Evolutionary conservation across 2,329 filamentous ascomycete species (phyloP).

Genomic region (Colletotrichum tamarilloi): DNA sequence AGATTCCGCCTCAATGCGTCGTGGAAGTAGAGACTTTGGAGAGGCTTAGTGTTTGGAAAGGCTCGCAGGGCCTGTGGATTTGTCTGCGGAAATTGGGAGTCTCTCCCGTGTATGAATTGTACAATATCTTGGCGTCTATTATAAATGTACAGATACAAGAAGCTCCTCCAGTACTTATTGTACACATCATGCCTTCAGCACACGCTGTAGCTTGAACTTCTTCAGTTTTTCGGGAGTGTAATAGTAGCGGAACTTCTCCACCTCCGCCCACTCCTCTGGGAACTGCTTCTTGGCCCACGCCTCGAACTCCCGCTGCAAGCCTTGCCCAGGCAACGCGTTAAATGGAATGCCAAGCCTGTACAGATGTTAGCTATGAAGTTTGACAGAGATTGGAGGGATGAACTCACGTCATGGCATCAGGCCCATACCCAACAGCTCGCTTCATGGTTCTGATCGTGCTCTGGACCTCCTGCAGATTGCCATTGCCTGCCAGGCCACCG

Average conservation of each 20-base stretch:
- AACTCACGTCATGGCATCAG: slow-evolving; percentile 79
- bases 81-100: slow-evolving; percentile 1
- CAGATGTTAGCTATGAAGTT: background rate
- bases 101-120: slow-evolving; percentile 36
- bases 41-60: background rate
- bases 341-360: slow-evolving; percentile 78
- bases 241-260: slow-evolving; percentile 66
- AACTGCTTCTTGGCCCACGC: slow-evolving; percentile 78
- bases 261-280: slow-evolving; percentile 74
- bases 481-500: slow-evolving; percentile 79
- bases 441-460: slow-evolving; percentile 75
- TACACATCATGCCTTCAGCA: slow-evolving; percentile 59
- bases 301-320: slow-evolving; percentile 76
- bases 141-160: slow-evolving; percentile 38
- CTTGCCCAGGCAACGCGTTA: slow-evolving; percentile 75
- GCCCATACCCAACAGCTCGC: slow-evolving; percentile 71
- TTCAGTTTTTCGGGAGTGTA: slow-evolving; percentile 56
- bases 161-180: slow-evolving; percentile 38
- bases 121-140: slow-evolving; percentile 40
- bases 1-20: slow-evolving; percentile 39
- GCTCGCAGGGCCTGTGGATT: background rate
- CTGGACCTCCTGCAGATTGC: slow-evolving; percentile 75
- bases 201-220: slow-evolving; percentile 61
- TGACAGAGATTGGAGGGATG: background rate
- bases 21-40: slow-evolving; percentile 15